Percentiles rank a stretch among this genome's conserved stretches.
These are phyloP conservation scores for Zychaea mexicana DNA, from an alignment of 371 early-diverging fungal genomes.

Conservation along the genomic window DNA sequence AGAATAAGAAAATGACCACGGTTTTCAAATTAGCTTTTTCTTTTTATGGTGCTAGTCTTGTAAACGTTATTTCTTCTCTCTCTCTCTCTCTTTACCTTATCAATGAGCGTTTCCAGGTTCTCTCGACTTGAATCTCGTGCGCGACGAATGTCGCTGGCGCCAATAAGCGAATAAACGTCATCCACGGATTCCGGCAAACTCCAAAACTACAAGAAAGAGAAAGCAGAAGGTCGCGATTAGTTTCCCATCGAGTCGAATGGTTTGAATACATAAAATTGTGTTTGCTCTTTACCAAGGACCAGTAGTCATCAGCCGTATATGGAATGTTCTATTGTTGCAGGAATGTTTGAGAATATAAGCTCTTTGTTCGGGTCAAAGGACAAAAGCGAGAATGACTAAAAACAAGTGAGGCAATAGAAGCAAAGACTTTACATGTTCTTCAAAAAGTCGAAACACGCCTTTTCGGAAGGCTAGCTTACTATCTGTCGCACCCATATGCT, in stretches of 20 bases:
- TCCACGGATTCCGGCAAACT: constrained; percentile 79
- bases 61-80: neutral
- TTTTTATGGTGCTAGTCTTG: neutral
- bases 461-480: constrained; percentile 88
- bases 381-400: too few species aligned
- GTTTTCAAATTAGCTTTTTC: neutral
- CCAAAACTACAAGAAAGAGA: constrained; percentile 68
- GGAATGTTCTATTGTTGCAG: constrained; percentile 59
- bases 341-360: too few species aligned
- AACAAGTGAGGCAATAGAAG: neutral
- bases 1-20: neutral
- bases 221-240: too few species aligned
- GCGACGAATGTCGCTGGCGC: constrained; percentile 80
- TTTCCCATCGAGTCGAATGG: too few species aligned
- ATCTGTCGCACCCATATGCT: constrained; percentile 86
- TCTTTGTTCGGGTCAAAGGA: too few species aligned
- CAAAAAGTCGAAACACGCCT: constrained; percentile 79
- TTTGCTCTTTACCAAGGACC: constrained; percentile 45
- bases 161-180: constrained; percentile 84
- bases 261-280: too few species aligned
- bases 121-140: constrained; percentile 74
- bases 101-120: constrained; percentile 74
- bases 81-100: constrained; percentile 49
- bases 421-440: constrained; percentile 65
- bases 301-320: constrained; percentile 67